phyloP scores from a whole-genome alignment of 495 filamentous ascomycete genomes.

The Xylaria telfairii region DNA sequence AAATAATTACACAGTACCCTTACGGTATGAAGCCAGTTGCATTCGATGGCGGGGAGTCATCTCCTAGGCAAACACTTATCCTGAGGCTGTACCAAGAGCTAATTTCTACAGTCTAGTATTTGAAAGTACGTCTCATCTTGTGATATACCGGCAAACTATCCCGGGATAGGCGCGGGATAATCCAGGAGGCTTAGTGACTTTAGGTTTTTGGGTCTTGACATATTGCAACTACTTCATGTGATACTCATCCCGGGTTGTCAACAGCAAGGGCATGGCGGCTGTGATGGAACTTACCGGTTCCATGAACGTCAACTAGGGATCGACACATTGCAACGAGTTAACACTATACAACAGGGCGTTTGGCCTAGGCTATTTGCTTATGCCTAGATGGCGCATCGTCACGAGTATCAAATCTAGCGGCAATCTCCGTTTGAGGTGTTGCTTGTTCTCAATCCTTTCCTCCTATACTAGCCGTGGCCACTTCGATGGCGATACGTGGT shows the following conservation, averaged over 20 bases:
- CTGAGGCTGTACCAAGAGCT: neutral
- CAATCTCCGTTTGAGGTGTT: neutral
- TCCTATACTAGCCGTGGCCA: neutral
- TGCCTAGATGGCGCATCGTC: neutral
- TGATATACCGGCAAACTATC: neutral
- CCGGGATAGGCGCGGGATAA: neutral
- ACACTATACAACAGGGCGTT: neutral
- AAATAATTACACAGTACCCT: neutral
- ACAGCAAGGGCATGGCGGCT: neutral
- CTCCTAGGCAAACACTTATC: neutral
- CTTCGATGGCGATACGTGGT: neutral
- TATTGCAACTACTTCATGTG: neutral
- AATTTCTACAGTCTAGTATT: neutral
- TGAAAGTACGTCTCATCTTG: neutral
- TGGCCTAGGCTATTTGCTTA: neutral
- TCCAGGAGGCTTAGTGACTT: neutral
- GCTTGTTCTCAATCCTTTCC: neutral
- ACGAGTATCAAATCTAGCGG: neutral
- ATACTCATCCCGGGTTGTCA: neutral
- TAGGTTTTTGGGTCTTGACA: neutral
- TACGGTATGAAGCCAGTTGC: neutral
- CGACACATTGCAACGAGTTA: neutral
- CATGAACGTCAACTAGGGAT: neutral
- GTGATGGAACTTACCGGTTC: neutral
- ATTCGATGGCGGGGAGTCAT: neutral